phyloP scores from a whole-genome alignment of 73 alveolate genomes.

The Paramecium tetraurelia region DNA sequence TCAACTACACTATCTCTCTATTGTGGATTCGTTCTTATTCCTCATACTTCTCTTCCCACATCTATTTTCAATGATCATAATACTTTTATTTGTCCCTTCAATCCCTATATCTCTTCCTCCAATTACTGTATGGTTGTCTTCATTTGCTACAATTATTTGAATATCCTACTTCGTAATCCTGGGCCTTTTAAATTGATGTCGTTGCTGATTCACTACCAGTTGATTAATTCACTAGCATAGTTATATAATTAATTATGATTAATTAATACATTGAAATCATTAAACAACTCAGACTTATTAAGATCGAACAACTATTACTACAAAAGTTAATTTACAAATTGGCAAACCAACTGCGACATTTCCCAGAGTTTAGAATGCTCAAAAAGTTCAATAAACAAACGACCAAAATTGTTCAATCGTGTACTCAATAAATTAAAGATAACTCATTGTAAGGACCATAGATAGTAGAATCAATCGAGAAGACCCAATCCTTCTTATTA shows the following conservation, averaged over 20 bases:
- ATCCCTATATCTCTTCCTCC: background rate
- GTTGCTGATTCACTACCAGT: background rate
- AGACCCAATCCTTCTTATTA: background rate
- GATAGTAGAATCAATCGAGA: background rate
- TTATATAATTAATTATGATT: background rate
- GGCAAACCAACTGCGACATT: background rate
- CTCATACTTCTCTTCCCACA: conserved; percentile 35
- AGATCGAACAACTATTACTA: background rate
- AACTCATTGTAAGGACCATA: background rate
- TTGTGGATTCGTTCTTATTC: conserved; percentile 1
- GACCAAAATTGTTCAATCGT: background rate
- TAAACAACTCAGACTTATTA: background rate
- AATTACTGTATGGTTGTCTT: background rate
- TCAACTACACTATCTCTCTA: conserved; percentile 18
- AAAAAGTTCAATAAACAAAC: background rate
- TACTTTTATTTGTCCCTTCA: background rate
- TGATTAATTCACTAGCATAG: background rate
- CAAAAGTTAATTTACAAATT: background rate
- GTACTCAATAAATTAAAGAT: background rate
- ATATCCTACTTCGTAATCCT: background rate
- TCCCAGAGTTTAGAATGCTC: background rate
- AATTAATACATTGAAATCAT: background rate
- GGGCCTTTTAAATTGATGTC: background rate
- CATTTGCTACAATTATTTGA: background rate
- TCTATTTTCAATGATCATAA: background rate